Base-by-base conservation (phyloP, 192 early-diverging fungal species). In the Mortierella antarctica region DNA sequence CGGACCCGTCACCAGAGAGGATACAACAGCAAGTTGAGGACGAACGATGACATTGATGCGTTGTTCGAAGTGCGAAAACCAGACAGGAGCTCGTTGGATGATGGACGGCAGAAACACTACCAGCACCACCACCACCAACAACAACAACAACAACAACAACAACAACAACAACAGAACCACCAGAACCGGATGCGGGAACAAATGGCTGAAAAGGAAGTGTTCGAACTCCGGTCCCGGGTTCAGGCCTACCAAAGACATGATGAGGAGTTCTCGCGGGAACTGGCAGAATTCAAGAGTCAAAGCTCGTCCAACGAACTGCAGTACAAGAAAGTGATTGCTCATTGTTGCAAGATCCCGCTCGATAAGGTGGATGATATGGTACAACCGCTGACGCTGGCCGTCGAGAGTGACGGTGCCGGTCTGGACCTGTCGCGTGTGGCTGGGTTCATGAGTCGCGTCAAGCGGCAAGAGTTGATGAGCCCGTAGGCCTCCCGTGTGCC, bases 271-370 rank as follows among this genome's bases (percentile, higher is more conserved):
- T 75, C 83, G 31, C 71, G 88, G n/a, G 90, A 94, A 41, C 60
- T 95, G 23, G 80, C 84, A 11, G 84, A 76, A 9, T 57, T 91
- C 41, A 84, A 84, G 9, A 79, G 79, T 9, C 86, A 88, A 52
- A 84, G 89, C 4, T 86, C 87, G 4, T 89, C 92, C 21, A 88
- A 87, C 49, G 95, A 96, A 73, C 65, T 93, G 49, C 88, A 93
- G 63, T 97, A 92, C 83, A 93, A 93, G 82, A 86, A 88, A 64
- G 87, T 98, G 44, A 96, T 97, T 80, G 89, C 94, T 8, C 89
- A 90, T 23, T 96, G 95, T 76, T 97, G 95, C 71, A 89, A 92
- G 65, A 90, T 97, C 31, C 85, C 88, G 15, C 70, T 94, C 15
- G 93, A 92, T 3, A 86, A 92, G 46, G 93, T 98, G 4, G 95